Base-by-base conservation (phyloP, 352 stramenopile genomes). In the Nothophytophthora sp. region DNA sequence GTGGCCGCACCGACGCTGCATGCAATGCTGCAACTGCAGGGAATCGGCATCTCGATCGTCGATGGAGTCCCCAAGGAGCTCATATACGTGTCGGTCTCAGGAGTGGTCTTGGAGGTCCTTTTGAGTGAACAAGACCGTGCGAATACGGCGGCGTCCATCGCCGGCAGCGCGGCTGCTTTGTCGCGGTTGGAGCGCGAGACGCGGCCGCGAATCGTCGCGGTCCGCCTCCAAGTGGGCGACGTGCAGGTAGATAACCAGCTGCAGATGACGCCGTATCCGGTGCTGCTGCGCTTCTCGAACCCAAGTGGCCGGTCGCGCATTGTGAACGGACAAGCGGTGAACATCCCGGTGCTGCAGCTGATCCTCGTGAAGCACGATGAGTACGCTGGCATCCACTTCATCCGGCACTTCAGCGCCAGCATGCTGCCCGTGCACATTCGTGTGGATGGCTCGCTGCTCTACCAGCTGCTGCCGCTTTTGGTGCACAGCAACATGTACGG, bases 241-340 rank as follows among this genome's bases (percentile, higher is more conserved):
- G 66, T 96, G n/a, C 86, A 96, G 61, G 80, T 96, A 20, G 86
- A 96, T 56, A 95, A 96, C 40, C 84, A 96, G 55, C 66, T 96
- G 29, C 70, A 87, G 27, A 55, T 77, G 35, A 95, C 86, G 6
- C 81, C 81, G 32, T 95, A 90, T 56, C 86, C 86, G 16, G 86
- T 96, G 30, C 57, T 96, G 3, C 58, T 96, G 40, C 84, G 84
- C 13, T 95, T 92, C 41, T 90, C 82, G 3, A 88, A 91, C 35
- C 65, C 74, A 24, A 78, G 47, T 25, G 59, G 69, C 20, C 60
- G 80, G 36, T 76, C 66, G 22, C 66, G 67, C 11, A 61, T 73
- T 48, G 50, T 86, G 5, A 74, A 88, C 19, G 71, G 73, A 7
- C 73, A 86, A 55, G 59, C 68, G 11, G 41, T 76, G 30, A 86